Base-by-base conservation (phyloP, 306 rosid species). In the Astragalus glycyphyllos region DNA sequence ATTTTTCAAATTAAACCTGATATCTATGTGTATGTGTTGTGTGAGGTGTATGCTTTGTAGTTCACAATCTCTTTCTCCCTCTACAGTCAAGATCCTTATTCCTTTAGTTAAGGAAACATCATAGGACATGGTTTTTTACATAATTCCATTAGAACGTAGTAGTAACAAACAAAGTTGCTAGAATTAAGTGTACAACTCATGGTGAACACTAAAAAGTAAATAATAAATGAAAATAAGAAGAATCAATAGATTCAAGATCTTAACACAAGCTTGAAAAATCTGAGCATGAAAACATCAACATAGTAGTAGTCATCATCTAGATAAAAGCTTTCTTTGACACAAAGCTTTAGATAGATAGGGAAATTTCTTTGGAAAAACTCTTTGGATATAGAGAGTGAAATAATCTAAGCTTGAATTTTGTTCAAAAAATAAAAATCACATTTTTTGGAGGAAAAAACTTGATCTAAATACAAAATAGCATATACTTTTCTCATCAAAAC, bases 331-430 rank as follows among this genome's bases (percentile, higher is more conserved):
- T 46, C 35, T 57, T 9, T 26, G 1, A 26, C 62, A 8, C 5
- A 20, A 16, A 2, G 35, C 1, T 40, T 5, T 8, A 31, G 51
- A 17, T 10, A 11, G 15, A n/a, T n/a, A n/a, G 48, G 48, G 20
- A 16, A 5, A 48, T 26, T 45, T 11, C 11, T 13, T 56, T 69
- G 6, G 9, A 45, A 53, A 7, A 58, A 45, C 11, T 10, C 67
- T 58, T 32, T 13, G 11, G 7, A 9, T 26, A 34, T 44, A 17
- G 26, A 45, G 9, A 71, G 5, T 4, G 35, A 14, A 46, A 71
- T 77, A 38, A 75, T 11, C 8, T 7, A 13, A 71, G 8, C 78
- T 76, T 37, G 1, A 40, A 7, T 63, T 63, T 35, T 58, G 46
- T 48, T 45, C 12, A 35, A 49, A 63, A 8, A 4, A 0, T 5